Conservation (phyloP, 208 protist species). For the Leishmania amazonensis region DNA sequence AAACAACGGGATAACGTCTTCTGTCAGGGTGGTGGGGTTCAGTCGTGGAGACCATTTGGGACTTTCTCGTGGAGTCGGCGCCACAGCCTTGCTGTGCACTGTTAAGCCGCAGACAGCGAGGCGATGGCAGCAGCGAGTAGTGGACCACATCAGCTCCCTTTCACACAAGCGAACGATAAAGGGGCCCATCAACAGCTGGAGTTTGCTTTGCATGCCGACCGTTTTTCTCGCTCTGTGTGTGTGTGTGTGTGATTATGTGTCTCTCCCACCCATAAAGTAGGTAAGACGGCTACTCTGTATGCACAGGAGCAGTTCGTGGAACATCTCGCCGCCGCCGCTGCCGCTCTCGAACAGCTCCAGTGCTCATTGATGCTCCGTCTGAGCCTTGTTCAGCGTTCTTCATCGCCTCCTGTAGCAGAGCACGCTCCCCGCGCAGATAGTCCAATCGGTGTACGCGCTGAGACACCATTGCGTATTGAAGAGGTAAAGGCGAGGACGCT, state of each 20-base stretch:
- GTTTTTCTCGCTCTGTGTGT: not conserved
- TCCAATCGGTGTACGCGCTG: slow-evolving; percentile 44
- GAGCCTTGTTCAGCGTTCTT: not conserved
- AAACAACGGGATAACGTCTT: not conserved
- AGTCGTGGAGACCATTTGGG: not conserved
- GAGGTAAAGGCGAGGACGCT: not conserved
- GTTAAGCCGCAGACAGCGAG: not conserved
- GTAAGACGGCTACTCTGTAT: not conserved
- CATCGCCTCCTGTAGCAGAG: slow-evolving; percentile 11
- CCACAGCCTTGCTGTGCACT: not conserved
- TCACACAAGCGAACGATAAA: not conserved
- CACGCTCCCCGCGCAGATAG: slow-evolving; percentile 41
- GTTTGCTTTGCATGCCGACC: not conserved
- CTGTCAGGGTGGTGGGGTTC: not conserved
- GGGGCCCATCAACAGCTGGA: not conserved
- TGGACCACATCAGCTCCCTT: not conserved
- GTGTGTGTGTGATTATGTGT: too few relatives aligned
- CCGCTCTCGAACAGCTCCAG: not conserved
- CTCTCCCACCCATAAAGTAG: not conserved
- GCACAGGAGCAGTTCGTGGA: slow-evolving; percentile 4
- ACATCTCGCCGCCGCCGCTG: not conserved
- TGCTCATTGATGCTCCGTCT: not conserved
- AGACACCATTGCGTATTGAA: slow-evolving; percentile 19
- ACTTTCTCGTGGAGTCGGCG: not conserved
- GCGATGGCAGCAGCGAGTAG: not conserved